These are phyloP conservation scores for Lasiodiplodia citricola DNA, from an alignment of 2,329 filamentous ascomycete species.

Conservation along the genomic window DNA sequence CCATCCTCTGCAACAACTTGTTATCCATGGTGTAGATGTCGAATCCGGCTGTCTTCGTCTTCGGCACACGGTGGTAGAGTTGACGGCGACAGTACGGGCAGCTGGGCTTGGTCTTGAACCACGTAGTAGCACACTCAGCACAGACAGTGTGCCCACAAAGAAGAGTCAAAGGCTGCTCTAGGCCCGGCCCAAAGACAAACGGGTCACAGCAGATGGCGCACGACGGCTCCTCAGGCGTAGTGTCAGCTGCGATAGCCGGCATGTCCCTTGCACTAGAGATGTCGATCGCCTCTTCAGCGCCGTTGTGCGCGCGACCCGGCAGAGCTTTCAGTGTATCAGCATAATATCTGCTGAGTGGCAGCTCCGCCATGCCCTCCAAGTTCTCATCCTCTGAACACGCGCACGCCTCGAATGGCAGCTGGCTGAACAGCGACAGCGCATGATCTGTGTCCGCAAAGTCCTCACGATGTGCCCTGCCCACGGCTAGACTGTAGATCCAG, in stretches of 20 bases:
- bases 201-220: background rate
- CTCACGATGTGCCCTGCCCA: no score
- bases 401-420: background rate
- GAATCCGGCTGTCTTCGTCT: background rate
- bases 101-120: background rate
- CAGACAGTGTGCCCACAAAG: background rate
- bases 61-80: background rate
- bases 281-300: background rate
- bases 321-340: fast-evolving
- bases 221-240: background rate
- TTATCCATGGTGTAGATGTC: background rate
- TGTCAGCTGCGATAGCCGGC: no score
- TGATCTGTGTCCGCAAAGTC: background rate
- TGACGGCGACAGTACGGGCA: background rate
- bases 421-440: background rate
- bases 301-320: fast-evolving
- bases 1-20: no score
- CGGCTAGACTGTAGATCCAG: background rate
- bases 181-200: background rate
- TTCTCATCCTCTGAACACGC: background rate
- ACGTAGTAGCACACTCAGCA: background rate
- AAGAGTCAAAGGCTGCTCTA: background rate
- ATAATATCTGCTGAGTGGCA: background rate
- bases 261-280: background rate
- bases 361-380: background rate